Percentiles rank a stretch among this genome's conserved stretches.
Conservation (phyloP, 306 rosid species). For the Cicer arietinum region DNA sequence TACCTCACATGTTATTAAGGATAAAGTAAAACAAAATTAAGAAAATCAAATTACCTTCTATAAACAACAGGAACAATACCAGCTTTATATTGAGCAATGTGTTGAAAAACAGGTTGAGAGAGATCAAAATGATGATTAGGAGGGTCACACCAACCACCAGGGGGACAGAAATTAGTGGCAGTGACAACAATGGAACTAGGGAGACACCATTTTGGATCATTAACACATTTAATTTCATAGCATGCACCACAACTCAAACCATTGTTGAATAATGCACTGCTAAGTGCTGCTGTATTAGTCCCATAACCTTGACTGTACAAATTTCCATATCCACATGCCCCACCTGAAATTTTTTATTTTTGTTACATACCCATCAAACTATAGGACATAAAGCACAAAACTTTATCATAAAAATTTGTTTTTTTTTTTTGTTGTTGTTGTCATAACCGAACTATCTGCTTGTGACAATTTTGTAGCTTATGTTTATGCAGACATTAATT, state of each 20-base stretch:
- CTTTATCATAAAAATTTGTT: not conserved
- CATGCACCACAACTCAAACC: constrained; percentile 87
- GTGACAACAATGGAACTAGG: constrained; percentile 68
- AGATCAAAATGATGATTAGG: constrained; percentile 81
- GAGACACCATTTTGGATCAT: constrained; percentile 79
- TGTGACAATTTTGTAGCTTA: not conserved
- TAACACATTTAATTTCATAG: constrained; percentile 66
- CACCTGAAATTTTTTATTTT: constrained; percentile 51
- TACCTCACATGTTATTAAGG: not conserved
- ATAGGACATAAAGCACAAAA: not conserved
- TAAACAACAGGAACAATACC: constrained; percentile 76
- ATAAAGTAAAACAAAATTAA: not conserved
- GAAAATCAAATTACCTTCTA: constrained; percentile 52
- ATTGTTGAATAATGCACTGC: constrained; percentile 74
- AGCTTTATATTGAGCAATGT: constrained; percentile 72
- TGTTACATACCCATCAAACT: not conserved
- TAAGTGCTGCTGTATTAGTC: constrained; percentile 79
- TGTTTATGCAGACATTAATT: not conserved
- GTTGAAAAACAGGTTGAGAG: constrained; percentile 75
- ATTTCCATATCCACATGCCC: constrained; percentile 91
- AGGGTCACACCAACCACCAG: constrained; percentile 93
- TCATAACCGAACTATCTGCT: no score
- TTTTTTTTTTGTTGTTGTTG: no score
- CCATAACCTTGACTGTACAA: constrained; percentile 83
- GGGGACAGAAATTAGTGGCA: constrained; percentile 89